Conservation (phyloP, 345 rosid species). For the Turnera subulata region DNA sequence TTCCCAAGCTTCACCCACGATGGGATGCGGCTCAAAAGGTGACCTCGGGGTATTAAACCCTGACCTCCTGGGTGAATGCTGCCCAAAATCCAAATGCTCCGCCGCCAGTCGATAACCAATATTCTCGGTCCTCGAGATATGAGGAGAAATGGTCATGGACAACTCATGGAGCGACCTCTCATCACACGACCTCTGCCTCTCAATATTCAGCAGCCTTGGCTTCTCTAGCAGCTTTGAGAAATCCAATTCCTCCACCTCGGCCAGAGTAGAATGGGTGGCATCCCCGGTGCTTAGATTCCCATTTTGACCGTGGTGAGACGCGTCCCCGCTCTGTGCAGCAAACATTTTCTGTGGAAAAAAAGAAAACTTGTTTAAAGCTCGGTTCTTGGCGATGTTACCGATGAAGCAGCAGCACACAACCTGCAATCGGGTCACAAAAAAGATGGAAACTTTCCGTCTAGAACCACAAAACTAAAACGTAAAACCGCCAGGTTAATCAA, state of each 20-base stretch:
- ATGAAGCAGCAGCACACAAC: too few species aligned
- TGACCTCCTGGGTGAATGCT: constrained; percentile 59
- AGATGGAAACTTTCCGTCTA: too few species aligned
- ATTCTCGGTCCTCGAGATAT: too few species aligned
- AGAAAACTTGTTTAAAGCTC: background rate
- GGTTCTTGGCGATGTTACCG: background rate
- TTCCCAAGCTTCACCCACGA: constrained; percentile 82
- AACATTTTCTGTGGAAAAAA: too few species aligned
- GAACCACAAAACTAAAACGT: too few species aligned
- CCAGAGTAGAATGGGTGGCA: constrained; percentile 25
- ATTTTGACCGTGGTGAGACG: constrained; percentile 17
- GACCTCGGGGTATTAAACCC: constrained; percentile 60
- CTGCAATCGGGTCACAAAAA: too few species aligned
- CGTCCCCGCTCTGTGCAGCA: constrained; percentile 24
- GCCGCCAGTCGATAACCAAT: constrained; percentile 11
- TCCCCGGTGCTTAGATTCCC: constrained; percentile 28
- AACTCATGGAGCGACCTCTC: constrained; percentile 56
- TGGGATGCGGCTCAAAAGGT: constrained; percentile 58
- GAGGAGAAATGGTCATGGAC: constrained; percentile 46
- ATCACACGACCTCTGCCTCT: constrained; percentile 70
- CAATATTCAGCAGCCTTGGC: constrained; percentile 69
- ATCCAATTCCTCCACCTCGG: constrained; percentile 53
- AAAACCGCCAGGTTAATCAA: too few species aligned
- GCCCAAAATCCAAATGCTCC: constrained; percentile 35
- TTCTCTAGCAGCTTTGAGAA: constrained; percentile 60